Base-by-base conservation (phyloP, 2,329 filamentous ascomycete genomes). In the Aureobasidium sp. region DNA sequence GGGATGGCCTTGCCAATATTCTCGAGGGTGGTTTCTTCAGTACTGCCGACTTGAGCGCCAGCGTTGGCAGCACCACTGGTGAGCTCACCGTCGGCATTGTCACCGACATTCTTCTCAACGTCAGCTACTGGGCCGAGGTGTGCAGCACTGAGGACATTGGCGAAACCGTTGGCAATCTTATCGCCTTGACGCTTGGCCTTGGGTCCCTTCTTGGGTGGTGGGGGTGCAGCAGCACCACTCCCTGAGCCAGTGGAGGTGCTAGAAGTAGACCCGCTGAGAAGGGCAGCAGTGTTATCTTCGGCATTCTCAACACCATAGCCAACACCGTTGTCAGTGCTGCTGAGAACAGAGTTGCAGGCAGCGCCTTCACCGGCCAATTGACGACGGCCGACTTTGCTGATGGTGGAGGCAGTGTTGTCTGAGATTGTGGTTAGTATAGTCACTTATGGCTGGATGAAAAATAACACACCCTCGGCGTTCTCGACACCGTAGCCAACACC, bases 221-320 rank as follows among this genome's bases (percentile, higher is more conserved):
- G 12, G 39, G 52, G 37, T 6, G 34, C 22, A 12, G 52, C 27
- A 22, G 25, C 17, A 3, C 37, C 52, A 17, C 37, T 42, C 20
- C 41, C 41, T 8, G 52, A 12, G n/a, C 22, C 20, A 9, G 52
- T 42, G 17, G 52, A 36, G 27, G 39, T 48, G 14, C 45, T 14
- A 2, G 48, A 42, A 22, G 52, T 12, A 3, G 25, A 11, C 14
- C 39, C 52, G 2, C 52, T n/a, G 22, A 56, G 8, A 1, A 36
- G 25, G 15, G 39, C 9, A 34, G 52, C 37, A 2, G 31, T 37
- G 20, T 51, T 51, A 15, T 55, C 51, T 25, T 67, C 65, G 12
- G 66, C 66, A 52, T 67, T 64, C 39, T 68, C 64, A 17, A 67
- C 56, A n/a, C 66, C 67, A 37, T 67, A 67, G n/a, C 67, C 66